Evolutionary conservation across 1,284 basidiomycete genomes (phyloP), one percentile per base, ranked within the genome.

Genomic region (Inonotus obliquus): DNA sequence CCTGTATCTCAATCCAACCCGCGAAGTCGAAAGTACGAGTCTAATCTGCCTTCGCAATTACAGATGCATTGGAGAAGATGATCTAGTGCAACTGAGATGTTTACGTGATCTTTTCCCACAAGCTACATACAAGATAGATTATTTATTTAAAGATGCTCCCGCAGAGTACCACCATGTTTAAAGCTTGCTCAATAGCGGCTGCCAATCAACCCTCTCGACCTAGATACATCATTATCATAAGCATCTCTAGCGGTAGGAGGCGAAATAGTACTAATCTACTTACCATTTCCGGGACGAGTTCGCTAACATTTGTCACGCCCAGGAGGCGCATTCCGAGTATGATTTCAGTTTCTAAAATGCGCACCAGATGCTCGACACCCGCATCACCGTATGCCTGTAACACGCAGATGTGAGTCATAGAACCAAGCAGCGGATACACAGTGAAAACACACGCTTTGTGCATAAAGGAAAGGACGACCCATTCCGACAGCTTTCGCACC

Each of bases 401-500:
- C 41, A 57, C 35, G 19, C 7, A 32, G 70, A 19, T 65, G 44
- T 51, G 41, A n/a, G 57, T 41, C 51, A 19, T 37, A 57, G 38
- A 44, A 60, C 48, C 37, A 63, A 29, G 13, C 52, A 13, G 19
- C 21, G 45, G n/a, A 57, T 39, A 61, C 10, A 21, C 54, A 32
- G 39, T 21, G 57, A 29, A 9, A 4, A 68, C 84, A 69, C 72
- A 90, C 89, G 69, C 90, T 91, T 75, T 96, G 92, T 1, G 92
- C 92, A 69, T 91, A 96, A n/a, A 97, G 78, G 79, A 96, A 95
- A 0, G 91, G 83, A 29, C 95, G 83, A 0, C 95, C 95, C 25
- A 98, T 77, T 1, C 96, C 95, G 5, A 96, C 94, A 3, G 91
- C 94, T 65, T 79, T 89, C 1, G 95, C 96, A 41, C 95, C 96